A percentile compares a stretch with the other conserved stretches of the same genome.
Conservation (phyloP, 331 rosid genomes). For the Quercus lobata region DNA sequence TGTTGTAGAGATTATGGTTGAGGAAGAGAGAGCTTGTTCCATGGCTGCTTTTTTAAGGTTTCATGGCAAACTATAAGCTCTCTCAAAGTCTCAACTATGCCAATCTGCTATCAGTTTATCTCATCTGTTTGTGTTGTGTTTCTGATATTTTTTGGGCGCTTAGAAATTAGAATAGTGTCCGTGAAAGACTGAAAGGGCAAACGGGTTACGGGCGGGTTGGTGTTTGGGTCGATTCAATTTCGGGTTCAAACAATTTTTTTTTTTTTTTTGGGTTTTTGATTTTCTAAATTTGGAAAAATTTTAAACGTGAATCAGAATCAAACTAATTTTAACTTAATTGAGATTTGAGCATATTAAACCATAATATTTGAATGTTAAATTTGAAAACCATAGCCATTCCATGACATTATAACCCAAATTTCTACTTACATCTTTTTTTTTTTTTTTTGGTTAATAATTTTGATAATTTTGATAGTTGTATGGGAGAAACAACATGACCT, state of each 20-base stretch:
- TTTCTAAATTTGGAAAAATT: neutral
- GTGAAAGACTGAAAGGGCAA: neutral
- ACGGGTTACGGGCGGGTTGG: neutral
- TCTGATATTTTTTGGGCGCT: too few species aligned
- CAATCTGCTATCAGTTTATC: neutral
- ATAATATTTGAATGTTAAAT: too few species aligned
- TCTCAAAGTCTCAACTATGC: neutral
- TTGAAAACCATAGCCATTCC: neutral
- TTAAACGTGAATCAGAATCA: neutral
- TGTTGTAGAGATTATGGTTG: constrained; percentile 20
- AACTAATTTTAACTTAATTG: too few species aligned
- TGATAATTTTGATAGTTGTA: too few species aligned
- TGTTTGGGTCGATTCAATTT: neutral
- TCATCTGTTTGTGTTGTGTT: neutral
- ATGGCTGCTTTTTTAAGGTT: constrained; percentile 29
- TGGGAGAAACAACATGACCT: too few species aligned
- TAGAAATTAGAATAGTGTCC: too few species aligned
- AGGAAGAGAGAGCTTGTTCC: constrained; percentile 39
- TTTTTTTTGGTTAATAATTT: too few species aligned
- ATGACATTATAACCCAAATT: too few species aligned
- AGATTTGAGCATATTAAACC: too few species aligned
- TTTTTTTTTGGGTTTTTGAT: too few species aligned
- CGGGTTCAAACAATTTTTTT: too few species aligned
- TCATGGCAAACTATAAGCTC: neutral
- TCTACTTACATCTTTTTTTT: too few species aligned